Base-by-base conservation (phyloP, 106 monocot species). In the Dactylorhiza incarnata region DNA sequence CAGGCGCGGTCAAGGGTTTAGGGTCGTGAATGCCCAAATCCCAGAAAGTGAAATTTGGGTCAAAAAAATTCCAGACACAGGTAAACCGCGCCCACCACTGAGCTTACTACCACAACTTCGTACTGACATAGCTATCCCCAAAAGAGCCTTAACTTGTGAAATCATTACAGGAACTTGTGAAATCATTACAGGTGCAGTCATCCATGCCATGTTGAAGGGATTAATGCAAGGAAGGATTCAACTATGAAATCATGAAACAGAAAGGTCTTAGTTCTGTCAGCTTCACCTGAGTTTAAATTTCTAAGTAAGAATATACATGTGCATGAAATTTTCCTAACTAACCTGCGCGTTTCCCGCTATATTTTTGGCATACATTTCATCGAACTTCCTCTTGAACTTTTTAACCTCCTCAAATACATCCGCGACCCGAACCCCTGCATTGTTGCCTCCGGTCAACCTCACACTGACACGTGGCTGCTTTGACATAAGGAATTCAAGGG, bases 401-500 rank as follows among this genome's bases (percentile, higher is more conserved):
- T 82, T 63, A 9, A 90, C 80, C 22, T 95, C 92, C 26, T 70
- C 81, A 74, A 95, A 95, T 47, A 95, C 81, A 74, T 95, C 85
- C 8, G 94, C 81, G 5, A 83, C 89, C 8, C 88, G 85, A n/a
- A 45, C 74, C 15, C 89, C 89, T 14, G 22, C 87, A 2, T 84
- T 79, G 55, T 85, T 85, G 6, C 92, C 84, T 19, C 82, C 81
- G 2, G 85, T 81, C 78, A 91, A 81, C 67, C 87, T 80, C 15
- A 89, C 94, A 22, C 52, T 78, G 17, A 87, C 87, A 6, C 95
- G 82, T 3, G 89, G 92, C 78, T 92, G 92, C 88, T 95, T 95
- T 0, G 95, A 89, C 95, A 95, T 95, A 63, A 92, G 84, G 78
- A 86, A 92, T 75, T 95, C 95, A 0, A 95, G 84, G 2, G 90